These are phyloP conservation scores for Sporisorium iseilematis-ciliati DNA, from an alignment of 1,284 basidiomycete genomes.

Conservation along the genomic window DNA sequence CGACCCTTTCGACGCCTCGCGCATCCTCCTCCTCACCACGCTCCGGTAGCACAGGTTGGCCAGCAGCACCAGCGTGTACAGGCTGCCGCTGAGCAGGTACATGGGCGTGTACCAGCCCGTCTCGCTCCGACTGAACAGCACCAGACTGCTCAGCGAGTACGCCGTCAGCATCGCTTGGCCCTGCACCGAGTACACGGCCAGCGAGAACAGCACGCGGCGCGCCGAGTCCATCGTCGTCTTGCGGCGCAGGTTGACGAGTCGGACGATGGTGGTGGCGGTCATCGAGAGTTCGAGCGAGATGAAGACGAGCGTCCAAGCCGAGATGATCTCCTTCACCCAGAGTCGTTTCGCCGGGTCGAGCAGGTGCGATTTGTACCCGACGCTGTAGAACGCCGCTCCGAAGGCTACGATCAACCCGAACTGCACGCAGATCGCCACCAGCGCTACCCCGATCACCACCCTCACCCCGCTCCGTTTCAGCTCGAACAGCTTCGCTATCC, in stretches of 20 bases:
- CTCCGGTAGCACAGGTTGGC: slow-evolving; percentile 32
- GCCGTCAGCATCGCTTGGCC: slow-evolving; percentile 28
- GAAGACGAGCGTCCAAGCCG: slow-evolving; percentile 28
- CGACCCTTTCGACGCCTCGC: too few species aligned
- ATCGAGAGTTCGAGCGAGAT: slow-evolving; percentile 24
- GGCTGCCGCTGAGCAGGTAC: slow-evolving; percentile 19
- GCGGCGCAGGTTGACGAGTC: slow-evolving; percentile 14
- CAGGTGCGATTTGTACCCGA: slow-evolving; percentile 17
- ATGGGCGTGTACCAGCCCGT: slow-evolving; percentile 35
- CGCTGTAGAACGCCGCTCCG: slow-evolving; percentile 17
- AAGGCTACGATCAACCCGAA: slow-evolving; percentile 26
- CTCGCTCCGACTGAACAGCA: slow-evolving; percentile 8
- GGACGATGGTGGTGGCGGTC: slow-evolving; percentile 25
- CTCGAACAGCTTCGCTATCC: slow-evolving; percentile 38
- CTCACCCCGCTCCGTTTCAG: not conserved
- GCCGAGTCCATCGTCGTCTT: slow-evolving; percentile 28
- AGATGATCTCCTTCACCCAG: slow-evolving; percentile 22
- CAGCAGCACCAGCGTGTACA: slow-evolving; percentile 35
- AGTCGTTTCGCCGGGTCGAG: slow-evolving; percentile 2
- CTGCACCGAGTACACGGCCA: slow-evolving; percentile 36
- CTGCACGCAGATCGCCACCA: slow-evolving; percentile 8
- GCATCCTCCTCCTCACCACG: slow-evolving; percentile 11
- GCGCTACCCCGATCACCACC: not conserved
- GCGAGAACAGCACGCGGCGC: slow-evolving; percentile 14
- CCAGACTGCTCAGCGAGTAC: slow-evolving; percentile 15